phyloP scores from a whole-genome alignment of 495 filamentous ascomycete species.

The Aspergillus conjunctus region DNA sequence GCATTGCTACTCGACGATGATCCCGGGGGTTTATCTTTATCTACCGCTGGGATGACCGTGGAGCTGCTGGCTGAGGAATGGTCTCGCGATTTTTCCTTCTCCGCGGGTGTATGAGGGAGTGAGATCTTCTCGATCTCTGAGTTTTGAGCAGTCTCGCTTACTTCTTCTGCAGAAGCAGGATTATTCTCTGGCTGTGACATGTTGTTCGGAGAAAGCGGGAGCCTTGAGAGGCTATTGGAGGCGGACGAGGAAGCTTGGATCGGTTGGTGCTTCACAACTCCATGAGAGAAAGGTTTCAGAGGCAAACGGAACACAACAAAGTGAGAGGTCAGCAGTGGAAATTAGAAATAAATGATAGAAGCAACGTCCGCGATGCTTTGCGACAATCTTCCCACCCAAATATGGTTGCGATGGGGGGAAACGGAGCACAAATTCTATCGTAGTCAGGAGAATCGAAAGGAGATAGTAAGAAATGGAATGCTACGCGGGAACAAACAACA shows the following conservation, averaged over 20 bases:
- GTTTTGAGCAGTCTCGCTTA: conserved; percentile 18
- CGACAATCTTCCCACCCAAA: no score
- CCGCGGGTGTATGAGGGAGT: conserved; percentile 6
- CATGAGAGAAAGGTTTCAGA: background rate
- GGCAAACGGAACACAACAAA: background rate
- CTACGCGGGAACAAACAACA: no score
- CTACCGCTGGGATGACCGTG: conserved; percentile 18
- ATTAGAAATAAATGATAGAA: background rate
- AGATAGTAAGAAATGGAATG: no score
- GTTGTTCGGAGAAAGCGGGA: conserved; percentile 1
- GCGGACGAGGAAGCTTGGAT: background rate
- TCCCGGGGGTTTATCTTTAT: conserved; percentile 26
- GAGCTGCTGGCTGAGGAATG: conserved; percentile 30
- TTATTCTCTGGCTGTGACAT: conserved; percentile 17
- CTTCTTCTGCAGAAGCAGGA: background rate
- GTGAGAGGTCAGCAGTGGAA: background rate
- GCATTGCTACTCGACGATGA: conserved; percentile 22
- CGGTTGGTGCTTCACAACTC: background rate
- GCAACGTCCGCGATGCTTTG: background rate
- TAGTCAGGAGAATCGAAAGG: no score
- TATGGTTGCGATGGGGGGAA: no score
- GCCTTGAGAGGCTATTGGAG: background rate
- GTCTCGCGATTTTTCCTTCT: conserved; percentile 21
- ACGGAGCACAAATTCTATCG: no score
- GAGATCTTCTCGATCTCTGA: conserved; percentile 10